phyloP scores from a whole-genome alignment of 148 eudicot species.

The Euryodendron excelsum region DNA sequence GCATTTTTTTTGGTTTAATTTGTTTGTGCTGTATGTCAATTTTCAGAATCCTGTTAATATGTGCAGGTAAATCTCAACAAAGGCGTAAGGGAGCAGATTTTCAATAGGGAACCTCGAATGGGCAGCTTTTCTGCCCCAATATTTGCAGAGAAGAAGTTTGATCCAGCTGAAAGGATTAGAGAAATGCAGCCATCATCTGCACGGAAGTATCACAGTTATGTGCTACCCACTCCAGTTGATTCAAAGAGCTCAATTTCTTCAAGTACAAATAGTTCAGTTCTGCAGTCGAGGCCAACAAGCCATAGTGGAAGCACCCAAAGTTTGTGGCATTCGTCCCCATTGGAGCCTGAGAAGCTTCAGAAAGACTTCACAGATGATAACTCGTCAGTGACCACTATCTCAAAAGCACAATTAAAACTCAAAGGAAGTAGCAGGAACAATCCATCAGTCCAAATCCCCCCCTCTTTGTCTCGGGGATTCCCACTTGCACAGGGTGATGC shows the following conservation, averaged over 20 bases:
- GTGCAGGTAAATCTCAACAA: slow-evolving; percentile 53
- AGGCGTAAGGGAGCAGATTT: slow-evolving; percentile 43
- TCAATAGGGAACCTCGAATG: slow-evolving; percentile 39
- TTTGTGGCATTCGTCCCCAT: slow-evolving; percentile 68
- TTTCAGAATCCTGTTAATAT: neutral
- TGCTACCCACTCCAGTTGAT: slow-evolving; percentile 81
- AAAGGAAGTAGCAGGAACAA: slow-evolving; percentile 40
- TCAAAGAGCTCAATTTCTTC: slow-evolving; percentile 52
- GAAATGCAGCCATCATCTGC: slow-evolving; percentile 46
- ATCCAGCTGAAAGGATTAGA: slow-evolving; percentile 56
- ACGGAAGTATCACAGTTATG: slow-evolving; percentile 65
- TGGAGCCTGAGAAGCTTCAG: slow-evolving; percentile 52
- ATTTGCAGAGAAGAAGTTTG: slow-evolving; percentile 48
- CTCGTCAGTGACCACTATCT: slow-evolving; percentile 19
- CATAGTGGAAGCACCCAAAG: slow-evolving; percentile 32
- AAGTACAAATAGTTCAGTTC: slow-evolving; percentile 43
- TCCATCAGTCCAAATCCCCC: slow-evolving; percentile 47
- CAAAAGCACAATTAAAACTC: slow-evolving; percentile 29
- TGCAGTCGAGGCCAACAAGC: slow-evolving; percentile 40
- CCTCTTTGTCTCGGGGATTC: slow-evolving; percentile 47
- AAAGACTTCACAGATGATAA: slow-evolving; percentile 48
- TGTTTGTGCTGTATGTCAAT: neutral
- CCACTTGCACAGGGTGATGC: slow-evolving; percentile 43
- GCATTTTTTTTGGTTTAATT: neutral
- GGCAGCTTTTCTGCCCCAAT: slow-evolving; percentile 70